Percentiles rank a stretch among this genome's conserved stretches.
phyloP scores from a whole-genome alignment of 164 flowering plant genomes.

The Stephania yunnanensis region DNA sequence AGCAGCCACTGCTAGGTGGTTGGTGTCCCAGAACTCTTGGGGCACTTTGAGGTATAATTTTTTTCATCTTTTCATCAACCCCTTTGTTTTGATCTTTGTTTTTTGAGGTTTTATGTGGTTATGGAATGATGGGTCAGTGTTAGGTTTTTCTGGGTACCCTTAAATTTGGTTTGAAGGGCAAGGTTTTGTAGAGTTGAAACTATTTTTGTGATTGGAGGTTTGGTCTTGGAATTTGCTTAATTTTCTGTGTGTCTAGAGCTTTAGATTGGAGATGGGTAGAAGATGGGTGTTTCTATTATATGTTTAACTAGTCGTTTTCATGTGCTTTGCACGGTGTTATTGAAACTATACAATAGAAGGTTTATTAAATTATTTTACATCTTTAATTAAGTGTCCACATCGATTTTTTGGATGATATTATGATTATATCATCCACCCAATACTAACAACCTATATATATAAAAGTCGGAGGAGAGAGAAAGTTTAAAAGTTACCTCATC shows the following conservation, averaged over 20 bases:
- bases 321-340: too few relatives aligned
- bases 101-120: neutral
- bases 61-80: neutral
- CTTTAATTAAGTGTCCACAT: too few relatives aligned
- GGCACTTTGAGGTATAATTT: constrained; percentile 60
- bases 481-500: too few relatives aligned
- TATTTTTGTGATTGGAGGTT: neutral
- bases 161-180: neutral
- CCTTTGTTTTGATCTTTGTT: neutral
- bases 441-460: too few relatives aligned
- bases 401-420: too few relatives aligned
- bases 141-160: neutral
- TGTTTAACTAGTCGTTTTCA: too few relatives aligned
- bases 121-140: neutral
- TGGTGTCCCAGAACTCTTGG: constrained; percentile 74
- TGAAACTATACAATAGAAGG: too few relatives aligned
- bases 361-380: too few relatives aligned
- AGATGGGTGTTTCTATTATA: neutral
- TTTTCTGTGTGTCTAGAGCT: neutral
- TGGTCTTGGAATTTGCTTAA: neutral
- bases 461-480: too few relatives aligned
- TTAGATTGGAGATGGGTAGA: neutral
- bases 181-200: neutral
- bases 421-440: too few relatives aligned
- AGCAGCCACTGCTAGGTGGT: constrained; percentile 76